Evolutionary conservation across 495 filamentous ascomycete genomes (phyloP), one percentile per base, ranked within the genome.

Genomic region (Podospora appendiculata): DNA sequence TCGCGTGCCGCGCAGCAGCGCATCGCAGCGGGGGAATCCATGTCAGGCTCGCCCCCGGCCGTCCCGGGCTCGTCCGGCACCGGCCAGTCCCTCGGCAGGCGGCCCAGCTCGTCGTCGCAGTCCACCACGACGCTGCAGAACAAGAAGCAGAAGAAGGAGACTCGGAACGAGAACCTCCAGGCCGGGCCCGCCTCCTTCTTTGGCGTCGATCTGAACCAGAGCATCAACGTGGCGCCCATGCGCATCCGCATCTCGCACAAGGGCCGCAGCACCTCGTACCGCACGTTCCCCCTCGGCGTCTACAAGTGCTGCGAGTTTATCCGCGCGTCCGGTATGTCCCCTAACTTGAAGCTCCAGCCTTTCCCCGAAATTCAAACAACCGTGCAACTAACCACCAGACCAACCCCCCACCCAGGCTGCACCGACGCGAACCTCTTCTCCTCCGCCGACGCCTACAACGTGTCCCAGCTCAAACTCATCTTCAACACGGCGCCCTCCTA

Each of bases 261-360:
- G 35, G 64, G 64, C 1, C 47, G 45, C 7, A 47, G 51, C 18
- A 61, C 57, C 2, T 67, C 64, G 19, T 52, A 63, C 8, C 45
- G 64, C 6, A 53, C 54, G 0, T 61, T 59, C 14, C 64, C 64
- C 1, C 12, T 63, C 12, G 39, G 48, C n/a, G 51, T 67, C 4
- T 56, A 67, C 50, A 67, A 65, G 34, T 65, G 59, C 47, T 63
- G 57, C 52, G 62, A 67, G 32, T 67, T 59, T 32, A 67, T 67
- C 12, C 59, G 54, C 8, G 32, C 39, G 1, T 51, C 52, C 18
- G 53, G 62, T 59, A 52, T 46, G 50, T 38, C 14, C 34, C 16
- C 38, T n/a, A n/a, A n/a, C n/a, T 25, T 5, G 25, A 25, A 2
- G 25, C 25, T 25, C n/a, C n/a, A n/a, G n/a, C n/a, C n/a, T n/a